A percentile compares a stretch with the other conserved stretches of the same genome.
Evolutionary conservation across 192 early-diverging fungal genomes (phyloP).

Genomic region (Gamsiella multidivaricata): DNA sequence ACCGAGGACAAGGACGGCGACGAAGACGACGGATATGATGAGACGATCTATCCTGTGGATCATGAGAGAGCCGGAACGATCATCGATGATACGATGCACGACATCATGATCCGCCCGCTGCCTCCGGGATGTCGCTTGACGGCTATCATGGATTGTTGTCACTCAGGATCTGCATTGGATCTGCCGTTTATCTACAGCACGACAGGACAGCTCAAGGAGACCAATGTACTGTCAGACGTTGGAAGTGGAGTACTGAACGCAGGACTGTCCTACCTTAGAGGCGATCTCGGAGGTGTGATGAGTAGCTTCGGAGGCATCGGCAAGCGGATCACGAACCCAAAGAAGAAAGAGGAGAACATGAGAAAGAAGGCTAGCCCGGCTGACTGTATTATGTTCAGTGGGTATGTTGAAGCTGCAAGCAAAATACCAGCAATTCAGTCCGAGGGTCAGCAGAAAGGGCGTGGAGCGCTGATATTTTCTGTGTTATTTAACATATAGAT

Average conservation of each 20-base stretch:
- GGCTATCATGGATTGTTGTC: constrained; percentile 87
- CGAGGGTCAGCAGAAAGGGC: no score
- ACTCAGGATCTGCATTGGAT: constrained; percentile 85
- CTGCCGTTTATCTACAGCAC: constrained; percentile 84
- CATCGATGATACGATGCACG: constrained; percentile 81
- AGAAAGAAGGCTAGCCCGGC: constrained; percentile 62
- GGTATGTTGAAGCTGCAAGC: constrained; percentile 64
- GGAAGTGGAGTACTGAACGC: constrained; percentile 57
- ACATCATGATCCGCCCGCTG: constrained; percentile 77
- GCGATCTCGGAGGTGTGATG: constrained; percentile 56
- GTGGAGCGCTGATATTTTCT: background rate
- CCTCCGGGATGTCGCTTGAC: constrained; percentile 76
- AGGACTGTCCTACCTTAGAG: constrained; percentile 60
- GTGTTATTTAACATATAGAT: constrained; percentile 46
- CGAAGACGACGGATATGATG: constrained; percentile 83
- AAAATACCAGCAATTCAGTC: no score
- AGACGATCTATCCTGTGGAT: constrained; percentile 80
- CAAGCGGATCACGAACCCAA: constrained; percentile 54
- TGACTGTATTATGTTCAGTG: constrained; percentile 85
- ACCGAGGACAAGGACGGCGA: constrained; percentile 70
- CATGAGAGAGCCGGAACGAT: constrained; percentile 68
- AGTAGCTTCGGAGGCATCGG: constrained; percentile 59
- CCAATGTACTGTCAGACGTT: constrained; percentile 58
- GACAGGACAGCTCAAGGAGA: constrained; percentile 66
- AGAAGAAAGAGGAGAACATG: constrained; percentile 21